Evolutionary conservation across 345 rosid genomes (phyloP).

Genomic region (Hypericum perforatum): DNA sequence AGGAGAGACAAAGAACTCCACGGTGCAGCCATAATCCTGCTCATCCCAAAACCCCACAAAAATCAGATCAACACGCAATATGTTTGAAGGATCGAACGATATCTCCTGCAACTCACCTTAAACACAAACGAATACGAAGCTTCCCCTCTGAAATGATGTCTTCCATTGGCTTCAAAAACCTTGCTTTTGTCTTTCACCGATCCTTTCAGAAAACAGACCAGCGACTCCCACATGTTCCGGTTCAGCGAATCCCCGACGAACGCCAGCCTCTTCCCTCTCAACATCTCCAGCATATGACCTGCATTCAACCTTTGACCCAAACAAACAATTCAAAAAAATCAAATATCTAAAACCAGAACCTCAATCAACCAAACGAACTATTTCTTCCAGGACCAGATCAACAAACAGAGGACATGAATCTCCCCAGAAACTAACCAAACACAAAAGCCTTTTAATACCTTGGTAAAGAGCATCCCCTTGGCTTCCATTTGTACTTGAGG

Average conservation of each 20-base stretch:
- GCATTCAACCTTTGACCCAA: constrained; percentile 50
- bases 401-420: too few relatives aligned
- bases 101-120: constrained; percentile 36
- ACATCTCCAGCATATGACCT: constrained; percentile 50
- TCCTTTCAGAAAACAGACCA: constrained; percentile 55
- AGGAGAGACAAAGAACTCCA: constrained; percentile 70
- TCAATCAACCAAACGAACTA: too few relatives aligned
- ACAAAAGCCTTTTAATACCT: constrained; percentile 32
- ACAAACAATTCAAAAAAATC: not conserved
- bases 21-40: constrained; percentile 75
- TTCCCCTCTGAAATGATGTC: constrained; percentile 65
- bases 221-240: constrained; percentile 93
- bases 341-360: not conserved
- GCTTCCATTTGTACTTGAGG: constrained; percentile 83
- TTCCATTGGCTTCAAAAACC: constrained; percentile 73
- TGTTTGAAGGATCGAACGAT: not conserved
- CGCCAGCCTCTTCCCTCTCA: constrained; percentile 70
- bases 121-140: constrained; percentile 79
- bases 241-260: constrained; percentile 85
- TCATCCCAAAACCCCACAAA: constrained; percentile 7
- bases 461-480: constrained; percentile 68
- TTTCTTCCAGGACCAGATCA: too few relatives aligned
- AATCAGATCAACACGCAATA: not conserved
- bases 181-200: constrained; percentile 51
- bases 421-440: too few relatives aligned